Base-by-base conservation (phyloP, 345 rosid species). In the Syzygium aqueum region DNA sequence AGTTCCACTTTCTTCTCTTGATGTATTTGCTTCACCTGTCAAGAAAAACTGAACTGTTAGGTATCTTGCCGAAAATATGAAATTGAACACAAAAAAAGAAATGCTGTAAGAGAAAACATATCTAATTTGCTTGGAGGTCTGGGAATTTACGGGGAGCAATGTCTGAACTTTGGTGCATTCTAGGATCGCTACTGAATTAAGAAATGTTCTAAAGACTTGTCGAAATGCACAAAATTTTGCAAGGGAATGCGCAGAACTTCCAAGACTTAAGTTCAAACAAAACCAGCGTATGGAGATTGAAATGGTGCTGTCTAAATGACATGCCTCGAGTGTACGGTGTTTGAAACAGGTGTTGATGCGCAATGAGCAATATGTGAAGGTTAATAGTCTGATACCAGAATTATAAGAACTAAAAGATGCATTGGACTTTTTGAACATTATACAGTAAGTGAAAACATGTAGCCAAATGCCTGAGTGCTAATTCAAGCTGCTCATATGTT, bases 1-100 rank as follows among this genome's bases (percentile, higher is more conserved):
- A 91, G 93, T 90, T 95, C 96, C 53, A 93, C 94, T 92, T 94
- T 97, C 92, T 92, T 96, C 82, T 97, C 99, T 54, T 94, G 94
- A 40, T 93, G 98, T 80, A 96, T 91, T 88, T 93, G 94, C 94
- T 93, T 97, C 88, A 93, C 98, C 98, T 96, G 90, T 85, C 88
- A 50, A 27, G 77, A 87, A 37, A 73, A 37, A 10, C 27, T 37
- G 19, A 40, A 37, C 82, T 9, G 14, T 37, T 37, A 73, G 80
- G 37, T 67, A 21, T 10, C 49, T 73, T 19, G 80, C 46, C 23
- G 21, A 73, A 33, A 67, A 19, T 3, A 16, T 30, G 43, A 30
- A 59, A 59, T 15, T 11, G 0, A 30, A 30, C 16, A 30, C 11
- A 16, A 22, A 53, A 54, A 54, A 53, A 8, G 0, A 54, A 73